Base-by-base conservation (phyloP, 2,329 filamentous ascomycete genomes). In the Cordyceps farinosa region DNA sequence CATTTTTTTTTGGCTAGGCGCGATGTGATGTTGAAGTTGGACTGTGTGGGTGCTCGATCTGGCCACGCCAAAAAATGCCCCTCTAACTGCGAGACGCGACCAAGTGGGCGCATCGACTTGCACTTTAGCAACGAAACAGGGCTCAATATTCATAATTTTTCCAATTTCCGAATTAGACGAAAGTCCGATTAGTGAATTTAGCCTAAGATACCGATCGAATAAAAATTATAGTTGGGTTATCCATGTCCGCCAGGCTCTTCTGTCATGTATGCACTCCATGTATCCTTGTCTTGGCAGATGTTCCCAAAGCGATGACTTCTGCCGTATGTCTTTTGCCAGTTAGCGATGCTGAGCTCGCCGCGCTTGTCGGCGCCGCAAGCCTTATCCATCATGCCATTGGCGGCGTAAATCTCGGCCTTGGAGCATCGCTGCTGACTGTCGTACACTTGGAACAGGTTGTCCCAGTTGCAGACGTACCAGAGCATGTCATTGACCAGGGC, bases 1-100 rank as follows among this genome's bases (percentile, higher is more conserved):
- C 82, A 84, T 84, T 36, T 58, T 52, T 52, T 61, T 17, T n/a
- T 10, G 8, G 40, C 15, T 40, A 4, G 8, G 42, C 45, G 42
- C 40, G 42, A 48, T 67, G 65, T 36, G 44, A 22, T 48, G 60
- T 32, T 45, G 30, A 48, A 48, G 15, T 40, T 62, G 51, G 34
- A 48, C 3, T n/a, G 38, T 13, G 3, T 15, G 13, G 8, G 15
- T 58, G 29, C 13, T 52, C 32, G 40, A 36, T 34, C 34, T 27
- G 32, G 50, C 44, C n/a, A 27, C 17, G 30, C 38, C 27, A 51
- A 45, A 32, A 52, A 48, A 30, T 61, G 57, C 57, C 57, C 57
- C 47, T 61, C 57, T 36, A 38, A 10, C 10, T 55, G 52, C 44
- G 27, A 32, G 52, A 2, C 38, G 36, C 38, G 36, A 44, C 52